Evolutionary conservation across 805 yeast genomes (phyloP), one percentile per base, ranked within the genome.

Genomic region (Komagataella populi): DNA sequence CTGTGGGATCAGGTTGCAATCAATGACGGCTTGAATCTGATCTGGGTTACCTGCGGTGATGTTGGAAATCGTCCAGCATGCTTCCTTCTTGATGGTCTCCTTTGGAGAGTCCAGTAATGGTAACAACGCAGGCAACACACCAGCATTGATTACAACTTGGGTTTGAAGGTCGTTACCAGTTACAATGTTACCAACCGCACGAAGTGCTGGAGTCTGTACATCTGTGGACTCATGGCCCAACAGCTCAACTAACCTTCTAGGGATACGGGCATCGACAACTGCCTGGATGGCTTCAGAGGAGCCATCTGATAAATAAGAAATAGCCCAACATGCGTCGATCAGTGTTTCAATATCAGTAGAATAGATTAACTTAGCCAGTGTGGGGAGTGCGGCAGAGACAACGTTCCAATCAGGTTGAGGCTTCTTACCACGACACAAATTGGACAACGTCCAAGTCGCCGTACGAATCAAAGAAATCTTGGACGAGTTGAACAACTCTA

Each of bases 241-340:
- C 61, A 93, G 76, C 69, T 93, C 97, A 44, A 93, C 98, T 52
- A 93, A 75, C 65, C 98, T 81, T 61, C 86, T 83, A 54, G 98
- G 98, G 57, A 93, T 89, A 65, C 97, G 84, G 24, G 91, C 95
- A 66, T 93, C 97, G 55, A 93, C 85, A 50, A 93, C 98, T 6
- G 96, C 96, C 73, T 91, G 96, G 61, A 93, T 93, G 45, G 96
- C 90, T 61, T 86, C 90, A 57, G 86, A 74, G 36, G 95, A 80
- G 36, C 99, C 99, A 68, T 93, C 99, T 50, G 93, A 83, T 53
- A 93, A 70, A 66, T 93, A 93, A 1, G 96, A 87, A 51, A 93
- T 89, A 12, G 98, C 97, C 99, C 99, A 93, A 71, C 97, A 88
- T 45, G 99, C 96, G 68, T 93, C 99, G 56, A 89, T 87, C 63